phyloP scores from a whole-genome alignment of 257 asterid species.

The Dorcoceras hygrometricum region DNA sequence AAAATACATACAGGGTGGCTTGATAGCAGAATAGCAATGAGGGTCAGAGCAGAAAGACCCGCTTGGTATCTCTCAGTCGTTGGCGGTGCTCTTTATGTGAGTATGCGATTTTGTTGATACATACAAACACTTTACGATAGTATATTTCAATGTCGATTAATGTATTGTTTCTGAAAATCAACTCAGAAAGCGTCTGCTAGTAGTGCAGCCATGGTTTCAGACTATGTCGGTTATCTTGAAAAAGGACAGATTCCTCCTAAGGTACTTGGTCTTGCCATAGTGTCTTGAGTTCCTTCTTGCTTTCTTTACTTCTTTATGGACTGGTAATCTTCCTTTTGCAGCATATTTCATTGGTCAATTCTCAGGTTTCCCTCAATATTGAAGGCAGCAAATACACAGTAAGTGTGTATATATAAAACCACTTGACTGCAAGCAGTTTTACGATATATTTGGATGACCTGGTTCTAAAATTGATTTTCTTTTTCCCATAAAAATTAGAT shows the following conservation, averaged over 20 bases:
- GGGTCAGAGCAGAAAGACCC: conserved; percentile 99
- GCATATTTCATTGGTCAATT: conserved; percentile 95
- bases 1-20: conserved; percentile 99
- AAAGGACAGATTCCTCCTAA: conserved; percentile 99
- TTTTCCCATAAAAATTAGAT: conserved; percentile 13
- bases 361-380: conserved; percentile 91
- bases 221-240: conserved; percentile 96
- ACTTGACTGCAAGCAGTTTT: conserved; percentile 16
- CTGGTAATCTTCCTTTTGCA: conserved; percentile 44
- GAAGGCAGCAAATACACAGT: conserved; percentile 99
- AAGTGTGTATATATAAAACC: conserved; percentile 34
- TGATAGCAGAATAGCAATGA: conserved; percentile 99
- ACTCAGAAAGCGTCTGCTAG: conserved; percentile 98
- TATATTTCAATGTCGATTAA: conserved; percentile 15
- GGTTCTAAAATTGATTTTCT: background rate
- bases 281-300: conserved; percentile 23
- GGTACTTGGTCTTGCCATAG: conserved; percentile 42
- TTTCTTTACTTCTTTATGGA: conserved; percentile 26
- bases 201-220: conserved; percentile 95
- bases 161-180: conserved; percentile 24
- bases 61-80: conserved; percentile 99
- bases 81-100: conserved; percentile 98
- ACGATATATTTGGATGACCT: background rate
- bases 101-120: conserved; percentile 28
- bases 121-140: conserved; percentile 4